Conservation (phyloP, 2,329 filamentous ascomycete genomes). For the Amauroascus niger region DNA sequence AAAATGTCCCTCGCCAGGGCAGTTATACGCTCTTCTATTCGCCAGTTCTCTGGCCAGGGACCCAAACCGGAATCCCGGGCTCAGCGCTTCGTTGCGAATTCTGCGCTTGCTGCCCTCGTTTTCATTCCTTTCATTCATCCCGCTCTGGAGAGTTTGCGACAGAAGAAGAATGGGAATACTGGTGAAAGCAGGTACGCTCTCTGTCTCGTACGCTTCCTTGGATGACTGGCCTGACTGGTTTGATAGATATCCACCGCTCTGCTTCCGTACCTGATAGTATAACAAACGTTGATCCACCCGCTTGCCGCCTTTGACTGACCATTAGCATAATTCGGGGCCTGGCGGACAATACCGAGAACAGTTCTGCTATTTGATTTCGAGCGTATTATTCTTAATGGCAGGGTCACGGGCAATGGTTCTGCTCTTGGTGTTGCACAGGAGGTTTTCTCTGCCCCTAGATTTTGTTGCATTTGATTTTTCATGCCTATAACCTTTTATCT, state of each 20-base stretch:
- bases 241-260: constrained; percentile 33
- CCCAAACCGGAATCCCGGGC: constrained; percentile 29
- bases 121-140: constrained; percentile 40
- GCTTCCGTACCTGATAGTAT: constrained; percentile 34
- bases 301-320: background rate
- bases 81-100: constrained; percentile 33
- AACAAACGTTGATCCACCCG: background rate
- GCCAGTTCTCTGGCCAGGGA: constrained; percentile 36
- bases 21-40: constrained; percentile 31
- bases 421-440: background rate
- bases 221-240: background rate
- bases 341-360: background rate
- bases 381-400: background rate
- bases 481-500: background rate
- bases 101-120: constrained; percentile 36
- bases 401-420: background rate
- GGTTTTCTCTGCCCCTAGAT: background rate
- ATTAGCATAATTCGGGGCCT: background rate
- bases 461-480: background rate
- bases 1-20: constrained; percentile 21
- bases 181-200: constrained; percentile 21
- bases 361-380: background rate
- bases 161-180: constrained; percentile 31
- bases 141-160: constrained; percentile 38
- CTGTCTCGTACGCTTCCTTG: background rate